phyloP scores from a whole-genome alignment of 2,329 filamentous ascomycete species.

The Pseudocercospora ulei region DNA sequence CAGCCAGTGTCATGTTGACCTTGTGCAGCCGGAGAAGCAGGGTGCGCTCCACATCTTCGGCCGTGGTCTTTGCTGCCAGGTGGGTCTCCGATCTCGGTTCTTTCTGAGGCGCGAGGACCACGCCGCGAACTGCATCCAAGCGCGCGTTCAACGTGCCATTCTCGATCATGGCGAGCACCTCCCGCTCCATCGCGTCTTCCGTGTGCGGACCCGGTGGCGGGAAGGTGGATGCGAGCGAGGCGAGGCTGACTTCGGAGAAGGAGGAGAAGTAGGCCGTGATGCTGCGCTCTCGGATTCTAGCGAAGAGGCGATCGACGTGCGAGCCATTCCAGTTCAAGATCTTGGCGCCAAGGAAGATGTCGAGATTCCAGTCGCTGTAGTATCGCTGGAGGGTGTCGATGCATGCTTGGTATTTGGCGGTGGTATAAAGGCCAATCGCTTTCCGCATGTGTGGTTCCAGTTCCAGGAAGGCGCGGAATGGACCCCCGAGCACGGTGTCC shows the following conservation, averaged over 20 bases:
- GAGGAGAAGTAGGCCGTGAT: constrained; percentile 88
- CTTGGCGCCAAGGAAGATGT: constrained; percentile 61
- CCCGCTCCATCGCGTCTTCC: constrained; percentile 54
- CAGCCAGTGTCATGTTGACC: constrained; percentile 64
- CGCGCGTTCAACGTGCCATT: constrained; percentile 61
- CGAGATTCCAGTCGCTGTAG: constrained; percentile 76
- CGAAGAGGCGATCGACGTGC: constrained; percentile 62
- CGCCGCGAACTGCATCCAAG: constrained; percentile 71
- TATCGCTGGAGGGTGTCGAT: constrained; percentile 73
- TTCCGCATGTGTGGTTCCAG: constrained; percentile 89
- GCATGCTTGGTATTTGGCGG: constrained; percentile 78
- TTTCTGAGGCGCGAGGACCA: constrained; percentile 61
- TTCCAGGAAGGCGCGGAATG: constrained; percentile 80
- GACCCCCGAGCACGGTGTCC: constrained; percentile 65
- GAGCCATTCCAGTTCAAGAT: constrained; percentile 12
- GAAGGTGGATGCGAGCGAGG: constrained; percentile 70
- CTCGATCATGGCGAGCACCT: constrained; percentile 70
- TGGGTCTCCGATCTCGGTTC: constrained; percentile 63
- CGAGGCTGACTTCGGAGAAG: constrained; percentile 75
- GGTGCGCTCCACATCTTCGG: constrained; percentile 62
- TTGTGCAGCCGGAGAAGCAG: constrained; percentile 66
- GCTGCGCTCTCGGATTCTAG: constrained; percentile 72
- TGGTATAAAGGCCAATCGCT: constrained; percentile 80
- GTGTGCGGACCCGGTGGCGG: constrained; percentile 35
- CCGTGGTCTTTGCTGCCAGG: constrained; percentile 55